Evolutionary conservation across 345 rosid genomes (phyloP).

Genomic region (Lumnitzera racemosa): DNA sequence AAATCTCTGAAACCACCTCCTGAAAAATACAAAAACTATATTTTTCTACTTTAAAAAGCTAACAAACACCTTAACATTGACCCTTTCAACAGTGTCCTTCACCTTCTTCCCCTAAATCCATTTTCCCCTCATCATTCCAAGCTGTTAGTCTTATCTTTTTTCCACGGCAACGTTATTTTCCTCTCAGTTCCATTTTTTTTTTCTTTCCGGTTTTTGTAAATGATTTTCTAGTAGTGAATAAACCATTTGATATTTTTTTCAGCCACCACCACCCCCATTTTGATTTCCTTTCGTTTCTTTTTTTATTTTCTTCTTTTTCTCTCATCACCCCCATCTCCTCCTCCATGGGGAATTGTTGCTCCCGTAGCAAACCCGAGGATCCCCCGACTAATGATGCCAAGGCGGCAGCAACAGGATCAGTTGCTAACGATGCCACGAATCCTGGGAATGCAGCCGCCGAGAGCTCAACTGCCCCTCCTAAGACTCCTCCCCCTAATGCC

Average conservation of each 20-base stretch:
- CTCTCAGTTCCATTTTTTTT: not conserved
- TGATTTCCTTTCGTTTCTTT: too few relatives aligned
- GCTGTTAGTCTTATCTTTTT: slow-evolving; percentile 2
- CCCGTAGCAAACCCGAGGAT: slow-evolving; percentile 30
- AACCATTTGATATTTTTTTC: not conserved
- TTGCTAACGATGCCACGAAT: slow-evolving; percentile 8
- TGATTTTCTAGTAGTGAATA: slow-evolving; percentile 6
- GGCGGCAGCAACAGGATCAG: slow-evolving; percentile 5
- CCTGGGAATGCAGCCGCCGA: slow-evolving; percentile 8
- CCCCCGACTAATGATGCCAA: slow-evolving; percentile 13
- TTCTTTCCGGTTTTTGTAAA: not conserved
- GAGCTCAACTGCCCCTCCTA: slow-evolving; percentile 19
- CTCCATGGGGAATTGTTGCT: slow-evolving; percentile 76
- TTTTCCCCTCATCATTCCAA: slow-evolving; percentile 2
- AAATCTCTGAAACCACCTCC: slow-evolving; percentile 3
- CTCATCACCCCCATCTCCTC: not conserved
- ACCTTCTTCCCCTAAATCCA: not conserved
- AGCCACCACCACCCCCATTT: too few relatives aligned
- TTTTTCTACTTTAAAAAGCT: not conserved
- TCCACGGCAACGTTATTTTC: not conserved
- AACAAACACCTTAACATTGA: not conserved
- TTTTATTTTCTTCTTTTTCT: not conserved
- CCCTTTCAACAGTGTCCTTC: not conserved
- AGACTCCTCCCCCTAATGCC: slow-evolving; percentile 11
- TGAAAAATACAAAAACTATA: not conserved